These are phyloP conservation scores for Haematococcus sp. DNA, from an alignment of 139 green algal species.

Conservation along the genomic window DNA sequence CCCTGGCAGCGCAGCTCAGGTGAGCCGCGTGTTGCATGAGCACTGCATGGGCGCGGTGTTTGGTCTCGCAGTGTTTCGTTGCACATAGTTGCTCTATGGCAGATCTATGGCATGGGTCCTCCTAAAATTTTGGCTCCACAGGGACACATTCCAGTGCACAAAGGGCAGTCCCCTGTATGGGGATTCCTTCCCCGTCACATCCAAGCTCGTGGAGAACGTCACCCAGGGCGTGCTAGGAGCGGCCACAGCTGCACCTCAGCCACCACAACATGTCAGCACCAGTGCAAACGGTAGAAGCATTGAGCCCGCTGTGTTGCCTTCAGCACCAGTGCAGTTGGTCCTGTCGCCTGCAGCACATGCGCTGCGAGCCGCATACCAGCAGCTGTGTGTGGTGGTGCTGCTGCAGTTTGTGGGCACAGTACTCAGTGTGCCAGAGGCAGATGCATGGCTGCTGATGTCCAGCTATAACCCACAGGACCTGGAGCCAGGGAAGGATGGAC, in stretches of 20 bases:
- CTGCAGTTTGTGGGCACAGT: constrained; percentile 25
- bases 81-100: too few species aligned
- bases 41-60: background rate
- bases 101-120: too few species aligned
- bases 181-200: constrained; percentile 27
- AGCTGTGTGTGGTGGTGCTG: constrained; percentile 34
- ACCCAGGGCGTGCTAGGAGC: constrained; percentile 6
- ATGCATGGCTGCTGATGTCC: constrained; percentile 31
- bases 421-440: constrained; percentile 27
- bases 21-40: background rate
- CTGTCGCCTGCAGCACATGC: background rate
- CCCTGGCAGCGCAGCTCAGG: constrained; percentile 9
- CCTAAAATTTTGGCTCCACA: too few species aligned
- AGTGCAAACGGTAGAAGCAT: too few species aligned
- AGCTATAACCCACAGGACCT: constrained; percentile 9
- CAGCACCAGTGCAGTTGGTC: background rate
- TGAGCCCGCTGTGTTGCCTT: too few species aligned
- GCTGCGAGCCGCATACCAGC: constrained; percentile 18
- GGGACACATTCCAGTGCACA: background rate
- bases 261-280: too few species aligned
- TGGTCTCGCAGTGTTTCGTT: background rate
- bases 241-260: background rate
- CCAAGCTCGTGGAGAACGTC: constrained; percentile 40
- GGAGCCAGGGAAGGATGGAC: background rate
- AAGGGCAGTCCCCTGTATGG: constrained; percentile 20